These are phyloP conservation scores for Picochlorum costavermella DNA, from an alignment of 139 green algal species.

Conservation along the genomic window DNA sequence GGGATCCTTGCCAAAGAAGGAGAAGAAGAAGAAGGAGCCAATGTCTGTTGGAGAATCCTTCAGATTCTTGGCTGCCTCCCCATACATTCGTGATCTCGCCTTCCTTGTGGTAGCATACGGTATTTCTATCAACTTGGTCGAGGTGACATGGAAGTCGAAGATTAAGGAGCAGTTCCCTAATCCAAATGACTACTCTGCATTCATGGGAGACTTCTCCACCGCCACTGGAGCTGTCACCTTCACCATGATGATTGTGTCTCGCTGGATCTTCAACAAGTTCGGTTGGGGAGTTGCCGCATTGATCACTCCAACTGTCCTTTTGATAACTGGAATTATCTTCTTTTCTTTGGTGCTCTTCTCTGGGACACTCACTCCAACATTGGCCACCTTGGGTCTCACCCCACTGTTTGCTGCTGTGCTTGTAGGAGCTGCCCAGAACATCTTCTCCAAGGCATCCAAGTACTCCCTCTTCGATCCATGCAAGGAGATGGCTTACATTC, in stretches of 20 bases:
- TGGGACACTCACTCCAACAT: slow-evolving; percentile 58
- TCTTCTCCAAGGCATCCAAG: slow-evolving; percentile 97
- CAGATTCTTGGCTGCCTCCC: slow-evolving; percentile 82
- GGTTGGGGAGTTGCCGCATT: slow-evolving; percentile 92
- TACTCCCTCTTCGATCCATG: slow-evolving; percentile 99
- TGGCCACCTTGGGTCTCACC: slow-evolving; percentile 79
- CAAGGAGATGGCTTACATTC: slow-evolving; percentile 99
- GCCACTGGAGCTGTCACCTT: slow-evolving; percentile 85
- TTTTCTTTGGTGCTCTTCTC: slow-evolving; percentile 89
- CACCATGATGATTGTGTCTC: slow-evolving; percentile 91
- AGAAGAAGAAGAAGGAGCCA: slow-evolving; percentile 86
- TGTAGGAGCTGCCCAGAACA: slow-evolving; percentile 94
- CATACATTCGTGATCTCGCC: slow-evolving; percentile 95
- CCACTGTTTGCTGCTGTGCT: slow-evolving; percentile 92
- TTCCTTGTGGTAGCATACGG: slow-evolving; percentile 93
- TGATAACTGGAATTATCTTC: slow-evolving; percentile 92
- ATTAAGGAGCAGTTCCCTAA: slow-evolving; percentile 99
- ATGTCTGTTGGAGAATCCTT: slow-evolving; percentile 92
- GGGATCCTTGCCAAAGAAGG: slow-evolving; percentile 48
- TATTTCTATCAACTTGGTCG: slow-evolving; percentile 98
- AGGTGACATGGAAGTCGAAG: slow-evolving; percentile 99
- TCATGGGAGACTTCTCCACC: slow-evolving; percentile 86
- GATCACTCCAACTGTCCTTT: slow-evolving; percentile 94
- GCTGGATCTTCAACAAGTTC: slow-evolving; percentile 92
- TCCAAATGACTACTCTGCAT: slow-evolving; percentile 88